Evolutionary conservation across 1,139 yeast species (phyloP).

Genomic region (Hyphopichia khmerensis): DNA sequence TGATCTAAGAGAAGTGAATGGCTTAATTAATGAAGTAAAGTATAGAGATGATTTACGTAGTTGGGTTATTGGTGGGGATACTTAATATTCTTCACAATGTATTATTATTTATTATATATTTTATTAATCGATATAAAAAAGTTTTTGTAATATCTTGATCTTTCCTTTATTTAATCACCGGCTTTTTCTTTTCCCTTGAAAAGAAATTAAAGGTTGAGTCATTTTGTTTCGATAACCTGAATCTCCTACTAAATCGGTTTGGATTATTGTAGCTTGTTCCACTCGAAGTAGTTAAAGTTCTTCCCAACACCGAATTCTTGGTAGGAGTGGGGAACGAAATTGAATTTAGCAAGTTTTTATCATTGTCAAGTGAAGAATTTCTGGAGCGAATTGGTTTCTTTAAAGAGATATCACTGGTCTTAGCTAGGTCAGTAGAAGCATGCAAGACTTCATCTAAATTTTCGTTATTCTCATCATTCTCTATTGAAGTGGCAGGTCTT

Average conservation of each 20-base stretch:
- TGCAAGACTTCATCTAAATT: not conserved
- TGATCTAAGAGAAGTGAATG: constrained; percentile 46
- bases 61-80: constrained; percentile 31
- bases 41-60: constrained; percentile 45
- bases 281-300: not conserved
- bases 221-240: not conserved
- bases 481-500: not conserved
- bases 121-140: no score
- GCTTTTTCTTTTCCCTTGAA: not conserved
- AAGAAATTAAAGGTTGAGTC: not conserved
- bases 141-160: no score
- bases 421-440: no score
- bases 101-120: not conserved
- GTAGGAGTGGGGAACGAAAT: not conserved
- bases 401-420: no score
- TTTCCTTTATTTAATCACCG: not conserved
- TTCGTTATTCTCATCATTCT: constrained; percentile 2
- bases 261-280: not conserved
- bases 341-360: not conserved
- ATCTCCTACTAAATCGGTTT: not conserved
- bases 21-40: constrained; percentile 37
- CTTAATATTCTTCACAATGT: not conserved
- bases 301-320: not conserved
- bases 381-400: no score
- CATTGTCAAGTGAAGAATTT: no score